Base-by-base conservation (phyloP, 2,329 filamentous ascomycete genomes). In the Amesomyces nigricolor region DNA sequence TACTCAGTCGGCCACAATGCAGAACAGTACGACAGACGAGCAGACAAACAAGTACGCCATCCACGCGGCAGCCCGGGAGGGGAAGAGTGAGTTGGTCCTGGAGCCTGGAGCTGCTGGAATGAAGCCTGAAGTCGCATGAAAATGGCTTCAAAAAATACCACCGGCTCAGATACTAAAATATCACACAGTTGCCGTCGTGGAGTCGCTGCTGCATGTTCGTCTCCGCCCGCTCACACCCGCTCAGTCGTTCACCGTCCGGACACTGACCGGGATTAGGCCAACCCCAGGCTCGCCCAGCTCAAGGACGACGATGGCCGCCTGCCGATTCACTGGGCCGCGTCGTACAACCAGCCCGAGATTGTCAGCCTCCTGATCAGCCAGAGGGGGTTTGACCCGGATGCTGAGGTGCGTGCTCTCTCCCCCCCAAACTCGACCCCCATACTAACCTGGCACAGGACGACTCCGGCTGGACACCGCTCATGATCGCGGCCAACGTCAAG, bases 241-340 rank as follows among this genome's bases (percentile, higher is more conserved):
- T 32, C 26, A 17, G 6, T 17, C 35, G 14, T 1, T 44, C 19
- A 35, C 11, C 26, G 17, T 40, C 10, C 37, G 26, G 14, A 16
- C 1, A 47, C 39, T 47, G 19, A 56, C 47, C 26, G 3, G 14
- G 11, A 5, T 9, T 53, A 92, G 87, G 83, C 85, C 62, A 91
- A 95, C 66, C 85, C 88, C 2, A 91, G 88, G 65, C 81, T 95
- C 39, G 85, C 89, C 26, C 78, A 75, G 46, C 72, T 72, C 56
- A 83, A 85, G 65, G 94, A 99, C 66, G 86, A 89, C 47, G 94
- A 99, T 70, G 89, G 90, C 14, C 88, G 94, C 44, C 81, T 96
- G 38, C 86, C 94, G 2, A 84, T 97, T 55, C 94, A 99, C 76
- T 99, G 94, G 94, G 92, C 94, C 0, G 83, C 85, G 2, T 94